A percentile compares a stretch with the other conserved stretches of the same genome.
Conservation (phyloP, 345 rosid genomes). For the Ceriops decandra region DNA sequence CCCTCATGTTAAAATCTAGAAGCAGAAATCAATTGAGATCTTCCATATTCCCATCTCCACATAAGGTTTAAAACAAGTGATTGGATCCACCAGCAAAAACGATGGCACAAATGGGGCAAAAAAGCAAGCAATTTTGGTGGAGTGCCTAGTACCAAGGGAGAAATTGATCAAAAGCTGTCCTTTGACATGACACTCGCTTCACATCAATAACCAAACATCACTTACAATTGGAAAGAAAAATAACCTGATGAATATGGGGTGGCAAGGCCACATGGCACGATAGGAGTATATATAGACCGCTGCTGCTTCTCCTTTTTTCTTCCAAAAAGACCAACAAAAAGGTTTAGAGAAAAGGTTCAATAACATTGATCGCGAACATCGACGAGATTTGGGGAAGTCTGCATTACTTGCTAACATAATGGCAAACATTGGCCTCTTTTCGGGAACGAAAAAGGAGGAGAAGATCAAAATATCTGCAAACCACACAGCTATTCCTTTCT, state of each 20-base stretch:
- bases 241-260: no score
- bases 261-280: no score
- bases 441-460: neutral
- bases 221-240: no score
- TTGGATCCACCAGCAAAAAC: conserved; percentile 22
- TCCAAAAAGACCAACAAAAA: no score
- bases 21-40: no score
- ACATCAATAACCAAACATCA: neutral
- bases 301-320: no score
- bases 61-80: neutral
- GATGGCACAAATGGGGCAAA: conserved; percentile 16
- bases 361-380: no score
- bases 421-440: conserved; percentile 1
- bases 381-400: no score
- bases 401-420: conserved; percentile 2
- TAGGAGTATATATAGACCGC: no score
- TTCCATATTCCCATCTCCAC: no score
- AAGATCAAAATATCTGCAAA: neutral
- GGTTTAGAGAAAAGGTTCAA: no score
- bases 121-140: conserved; percentile 22
- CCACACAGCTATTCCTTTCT: neutral
- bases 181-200: conserved; percentile 16
- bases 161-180: conserved; percentile 12
- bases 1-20: no score
- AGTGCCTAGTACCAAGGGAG: neutral